Conservation (phyloP, 192 early-diverging fungal genomes). For the Coemansia biformis region DNA sequence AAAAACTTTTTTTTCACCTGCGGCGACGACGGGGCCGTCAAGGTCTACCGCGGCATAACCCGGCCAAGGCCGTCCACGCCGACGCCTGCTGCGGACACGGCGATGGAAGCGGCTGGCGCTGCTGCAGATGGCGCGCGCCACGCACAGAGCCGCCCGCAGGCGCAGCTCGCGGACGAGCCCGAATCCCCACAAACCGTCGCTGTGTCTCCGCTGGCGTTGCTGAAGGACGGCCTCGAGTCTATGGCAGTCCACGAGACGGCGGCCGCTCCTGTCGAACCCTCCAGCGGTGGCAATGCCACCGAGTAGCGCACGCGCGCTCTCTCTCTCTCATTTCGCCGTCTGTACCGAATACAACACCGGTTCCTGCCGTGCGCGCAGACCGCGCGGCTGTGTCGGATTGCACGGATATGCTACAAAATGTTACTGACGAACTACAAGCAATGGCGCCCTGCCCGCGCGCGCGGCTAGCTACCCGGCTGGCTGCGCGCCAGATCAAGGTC, state of each 20-base stretch:
- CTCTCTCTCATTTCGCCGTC: no score
- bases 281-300: not conserved
- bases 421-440: no score
- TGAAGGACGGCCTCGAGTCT: conserved; percentile 39
- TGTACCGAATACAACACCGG: no score
- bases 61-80: conserved; percentile 5
- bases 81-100: not conserved
- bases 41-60: conserved; percentile 48
- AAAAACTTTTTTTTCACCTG: conserved; percentile 76
- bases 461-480: conserved; percentile 16
- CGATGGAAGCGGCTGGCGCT: not conserved
- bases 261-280: not conserved
- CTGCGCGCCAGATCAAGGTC: conserved; percentile 34
- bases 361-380: no score
- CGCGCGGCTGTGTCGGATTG: no score
- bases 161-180: not conserved
- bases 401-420: no score
- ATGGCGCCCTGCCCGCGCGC: no score
- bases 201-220: conserved; percentile 29
- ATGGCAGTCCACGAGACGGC: conserved; percentile 28
- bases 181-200: conserved; percentile 25
- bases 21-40: conserved; percentile 72
- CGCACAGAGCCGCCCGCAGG: no score
- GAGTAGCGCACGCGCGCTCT: not conserved
- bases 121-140: no score